A percentile compares a stretch with the other conserved stretches of the same genome.
Evolutionary conservation across 2,329 filamentous ascomycete genomes (phyloP).

Genomic region (Beauveria australis): DNA sequence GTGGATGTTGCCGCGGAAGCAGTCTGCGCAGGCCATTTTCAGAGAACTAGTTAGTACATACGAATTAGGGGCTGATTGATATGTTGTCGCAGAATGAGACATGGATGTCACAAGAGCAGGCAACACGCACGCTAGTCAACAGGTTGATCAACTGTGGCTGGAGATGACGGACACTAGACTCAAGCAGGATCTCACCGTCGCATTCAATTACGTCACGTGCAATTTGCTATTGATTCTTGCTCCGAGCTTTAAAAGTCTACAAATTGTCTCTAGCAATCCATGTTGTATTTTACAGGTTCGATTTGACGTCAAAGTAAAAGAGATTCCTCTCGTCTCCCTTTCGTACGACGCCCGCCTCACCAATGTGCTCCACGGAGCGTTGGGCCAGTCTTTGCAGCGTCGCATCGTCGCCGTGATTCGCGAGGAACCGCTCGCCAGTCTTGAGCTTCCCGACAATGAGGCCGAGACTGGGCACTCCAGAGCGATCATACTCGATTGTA

Average conservation of each 20-base stretch:
- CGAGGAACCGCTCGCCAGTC: constrained; percentile 19
- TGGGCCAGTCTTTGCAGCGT: constrained; percentile 16
- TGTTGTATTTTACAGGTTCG: constrained; percentile 11
- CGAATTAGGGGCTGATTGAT: no score
- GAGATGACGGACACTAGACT: background rate
- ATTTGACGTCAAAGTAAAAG: constrained; percentile 13
- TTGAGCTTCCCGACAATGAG: constrained; percentile 18
- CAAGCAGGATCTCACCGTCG: background rate
- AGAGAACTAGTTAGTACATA: no score
- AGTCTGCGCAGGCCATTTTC: constrained; percentile 31
- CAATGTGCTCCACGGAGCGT: constrained; percentile 16
- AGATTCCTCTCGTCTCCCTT: constrained; percentile 13
- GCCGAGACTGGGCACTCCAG: constrained; percentile 13
- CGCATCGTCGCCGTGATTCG: constrained; percentile 18
- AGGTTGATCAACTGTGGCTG: background rate
- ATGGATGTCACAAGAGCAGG: background rate
- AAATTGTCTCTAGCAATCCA: background rate
- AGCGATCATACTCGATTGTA: constrained; percentile 23
- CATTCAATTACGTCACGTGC: background rate
- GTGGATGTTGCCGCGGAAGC: constrained; percentile 40
- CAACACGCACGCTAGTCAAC: background rate
- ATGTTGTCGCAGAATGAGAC: background rate
- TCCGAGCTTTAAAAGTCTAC: background rate
- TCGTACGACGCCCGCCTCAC: constrained; percentile 12
- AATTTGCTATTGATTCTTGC: background rate